Percentiles rank a stretch among this genome's conserved stretches.
Evolutionary conservation across 345 rosid genomes (phyloP).

Genomic region (Brassica juncea): DNA sequence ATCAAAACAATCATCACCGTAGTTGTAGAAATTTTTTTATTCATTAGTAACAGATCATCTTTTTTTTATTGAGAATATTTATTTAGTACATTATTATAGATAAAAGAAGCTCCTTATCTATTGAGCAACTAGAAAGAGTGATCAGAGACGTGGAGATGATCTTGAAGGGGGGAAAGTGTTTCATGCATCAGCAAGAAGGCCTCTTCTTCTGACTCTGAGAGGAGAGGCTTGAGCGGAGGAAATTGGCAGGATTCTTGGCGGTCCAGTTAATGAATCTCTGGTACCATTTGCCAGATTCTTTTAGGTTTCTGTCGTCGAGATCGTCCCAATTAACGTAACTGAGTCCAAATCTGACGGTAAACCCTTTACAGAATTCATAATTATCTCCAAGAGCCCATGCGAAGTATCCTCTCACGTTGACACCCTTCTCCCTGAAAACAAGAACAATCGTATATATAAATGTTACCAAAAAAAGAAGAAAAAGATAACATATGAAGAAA

Average conservation of each 20-base stretch:
- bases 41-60: not conserved
- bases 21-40: not conserved
- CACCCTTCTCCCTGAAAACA: not conserved
- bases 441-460: not conserved
- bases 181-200: not conserved
- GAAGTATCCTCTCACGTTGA: not conserved
- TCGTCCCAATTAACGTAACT: not conserved
- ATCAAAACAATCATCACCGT: not conserved
- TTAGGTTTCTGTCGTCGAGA: not conserved
- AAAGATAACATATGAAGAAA: not conserved
- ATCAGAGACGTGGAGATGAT: slow-evolving; percentile 13
- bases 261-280: not conserved
- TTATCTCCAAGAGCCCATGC: not conserved
- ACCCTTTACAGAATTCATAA: not conserved
- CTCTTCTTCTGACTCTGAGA: not conserved
- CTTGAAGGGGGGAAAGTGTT: not conserved
- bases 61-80: not conserved
- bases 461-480: not conserved
- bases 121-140: slow-evolving; percentile 5
- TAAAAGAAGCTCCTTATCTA: slow-evolving; percentile 3
- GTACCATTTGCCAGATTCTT: not conserved
- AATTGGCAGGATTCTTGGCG: not conserved
- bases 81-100: not conserved
- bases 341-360: not conserved
- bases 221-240: not conserved